Conservation (phyloP, 345 rosid genomes). For the Eucalyptus leucophloia region DNA sequence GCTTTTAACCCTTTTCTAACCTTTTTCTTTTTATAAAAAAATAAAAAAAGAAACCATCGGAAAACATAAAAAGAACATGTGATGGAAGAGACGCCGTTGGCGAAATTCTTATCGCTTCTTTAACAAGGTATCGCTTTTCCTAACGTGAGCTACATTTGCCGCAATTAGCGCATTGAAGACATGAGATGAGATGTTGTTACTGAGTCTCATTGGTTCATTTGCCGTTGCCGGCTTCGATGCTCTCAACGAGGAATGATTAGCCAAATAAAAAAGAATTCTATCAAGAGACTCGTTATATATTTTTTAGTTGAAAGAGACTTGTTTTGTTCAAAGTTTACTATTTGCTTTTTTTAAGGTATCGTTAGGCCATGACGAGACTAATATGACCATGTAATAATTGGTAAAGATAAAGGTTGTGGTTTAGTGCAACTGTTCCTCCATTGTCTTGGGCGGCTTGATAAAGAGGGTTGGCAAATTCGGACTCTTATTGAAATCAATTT, state of each 20-base stretch:
- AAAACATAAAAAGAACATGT: not conserved
- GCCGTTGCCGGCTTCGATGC: not conserved
- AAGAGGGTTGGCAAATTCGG: conserved; percentile 13
- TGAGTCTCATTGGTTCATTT: not conserved
- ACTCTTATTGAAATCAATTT: not conserved
- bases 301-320: not conserved
- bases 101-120: not conserved
- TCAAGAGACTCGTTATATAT: not conserved
- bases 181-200: not conserved
- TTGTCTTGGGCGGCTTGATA: not conserved
- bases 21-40: not conserved
- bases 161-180: not conserved
- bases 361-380: not conserved
- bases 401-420: not conserved
- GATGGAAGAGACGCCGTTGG: not conserved
- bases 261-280: not conserved
- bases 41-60: not conserved
- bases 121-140: not conserved
- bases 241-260: not conserved
- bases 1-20: not conserved
- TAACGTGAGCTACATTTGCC: not conserved
- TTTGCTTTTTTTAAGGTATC: not conserved
- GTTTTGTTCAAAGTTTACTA: not conserved
- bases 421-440: not conserved
- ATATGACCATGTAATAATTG: not conserved